Percentiles rank a stretch among this genome's conserved stretches.
phyloP scores from a whole-genome alignment of 345 rosid genomes.

The Eucalyptus marginata region DNA sequence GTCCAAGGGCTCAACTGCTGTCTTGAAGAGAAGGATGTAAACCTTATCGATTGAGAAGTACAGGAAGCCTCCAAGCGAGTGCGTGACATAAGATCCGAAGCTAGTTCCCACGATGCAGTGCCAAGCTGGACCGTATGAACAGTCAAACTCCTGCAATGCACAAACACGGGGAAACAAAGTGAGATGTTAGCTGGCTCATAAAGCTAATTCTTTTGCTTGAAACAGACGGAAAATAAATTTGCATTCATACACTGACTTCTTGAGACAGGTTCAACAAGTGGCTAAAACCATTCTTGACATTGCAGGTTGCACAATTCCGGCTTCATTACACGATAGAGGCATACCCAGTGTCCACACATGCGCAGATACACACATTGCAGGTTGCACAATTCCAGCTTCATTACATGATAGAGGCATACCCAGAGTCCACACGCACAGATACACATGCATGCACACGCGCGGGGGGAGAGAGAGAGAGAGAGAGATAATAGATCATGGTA shows the following conservation, averaged over 20 bases:
- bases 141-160: constrained; percentile 72
- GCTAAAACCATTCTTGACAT: neutral
- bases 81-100: constrained; percentile 91
- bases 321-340: neutral
- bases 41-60: constrained; percentile 86
- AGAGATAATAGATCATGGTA: neutral
- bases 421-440: too few relatives aligned
- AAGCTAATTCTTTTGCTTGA: neutral
- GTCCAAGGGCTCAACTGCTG: constrained; percentile 84
- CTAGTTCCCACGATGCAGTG: constrained; percentile 97
- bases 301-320: neutral
- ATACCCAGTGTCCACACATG: neutral
- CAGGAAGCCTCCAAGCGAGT: constrained; percentile 88
- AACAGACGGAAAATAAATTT: neutral
- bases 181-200: neutral
- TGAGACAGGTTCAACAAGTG: neutral
- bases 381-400: too few relatives aligned
- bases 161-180: neutral
- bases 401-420: too few relatives aligned
- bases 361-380: neutral
- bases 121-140: constrained; percentile 91
- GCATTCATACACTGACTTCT: neutral
- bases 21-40: constrained; percentile 89
- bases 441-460: neutral
- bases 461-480: neutral